These are phyloP conservation scores for Chimonanthus salicifolius DNA, from an alignment of 164 flowering plant species.

Conservation along the genomic window DNA sequence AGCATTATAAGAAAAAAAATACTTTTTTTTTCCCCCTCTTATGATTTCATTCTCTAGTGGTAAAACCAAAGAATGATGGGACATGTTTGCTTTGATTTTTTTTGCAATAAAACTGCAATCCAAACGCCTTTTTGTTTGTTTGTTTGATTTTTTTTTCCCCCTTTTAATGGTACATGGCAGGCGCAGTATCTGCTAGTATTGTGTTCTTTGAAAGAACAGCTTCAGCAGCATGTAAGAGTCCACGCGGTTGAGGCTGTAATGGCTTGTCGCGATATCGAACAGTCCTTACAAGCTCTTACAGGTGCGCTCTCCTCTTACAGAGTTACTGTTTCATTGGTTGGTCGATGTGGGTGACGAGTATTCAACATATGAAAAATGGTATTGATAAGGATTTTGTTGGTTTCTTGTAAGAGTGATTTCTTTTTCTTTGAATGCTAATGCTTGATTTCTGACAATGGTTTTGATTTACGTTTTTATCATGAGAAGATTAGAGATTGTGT, in stretches of 20 bases:
- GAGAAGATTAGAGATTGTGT: neutral
- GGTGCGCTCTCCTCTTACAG: constrained; percentile 32
- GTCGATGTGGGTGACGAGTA: neutral
- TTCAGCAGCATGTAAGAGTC: constrained; percentile 86
- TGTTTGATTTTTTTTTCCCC: no score
- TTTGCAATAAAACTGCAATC: neutral
- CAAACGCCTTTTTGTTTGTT: neutral
- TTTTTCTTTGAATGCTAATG: no score
- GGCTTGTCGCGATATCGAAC: constrained; percentile 89
- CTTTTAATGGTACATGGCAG: constrained; percentile 24
- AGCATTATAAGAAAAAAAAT: no score
- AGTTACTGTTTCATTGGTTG: neutral
- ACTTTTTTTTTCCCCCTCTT: no score
- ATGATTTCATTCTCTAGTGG: no score
- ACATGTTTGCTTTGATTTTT: no score
- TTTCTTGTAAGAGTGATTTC: no score
- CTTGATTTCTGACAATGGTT: no score
- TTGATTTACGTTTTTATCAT: no score
- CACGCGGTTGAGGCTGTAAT: constrained; percentile 93
- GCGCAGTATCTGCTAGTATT: constrained; percentile 70
- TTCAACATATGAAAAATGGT: no score
- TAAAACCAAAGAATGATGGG: no score
- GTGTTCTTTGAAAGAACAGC: constrained; percentile 83
- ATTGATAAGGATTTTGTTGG: no score
- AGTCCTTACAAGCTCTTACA: constrained; percentile 72